phyloP scores from a whole-genome alignment of 208 protist genomes.

The Trypanosoma scelopori region DNA sequence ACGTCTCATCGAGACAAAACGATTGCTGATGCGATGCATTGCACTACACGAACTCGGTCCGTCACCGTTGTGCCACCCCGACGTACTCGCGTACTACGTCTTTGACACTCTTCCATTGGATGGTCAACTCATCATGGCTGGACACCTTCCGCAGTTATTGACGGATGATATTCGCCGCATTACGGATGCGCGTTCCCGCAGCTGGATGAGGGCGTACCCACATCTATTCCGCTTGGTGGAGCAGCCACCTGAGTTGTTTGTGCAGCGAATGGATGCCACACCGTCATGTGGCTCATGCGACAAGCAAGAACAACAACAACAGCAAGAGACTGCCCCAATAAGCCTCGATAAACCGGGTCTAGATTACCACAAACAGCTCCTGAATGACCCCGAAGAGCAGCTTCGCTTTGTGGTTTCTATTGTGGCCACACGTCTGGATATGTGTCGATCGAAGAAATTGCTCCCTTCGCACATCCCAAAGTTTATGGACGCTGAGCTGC shows the following conservation, averaged over 20 bases:
- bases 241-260: conserved; percentile 26
- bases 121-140: conserved; percentile 23
- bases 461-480: conserved; percentile 32
- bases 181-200: conserved; percentile 27
- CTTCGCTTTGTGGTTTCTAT: conserved; percentile 26
- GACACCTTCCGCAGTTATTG: conserved; percentile 22
- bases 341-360: background rate
- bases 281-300: background rate
- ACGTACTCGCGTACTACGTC: conserved; percentile 42
- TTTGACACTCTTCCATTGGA: conserved; percentile 37
- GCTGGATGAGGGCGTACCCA: conserved; percentile 30
- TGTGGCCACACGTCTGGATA: conserved; percentile 23
- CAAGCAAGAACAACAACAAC: background rate
- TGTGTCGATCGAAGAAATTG: conserved; percentile 6
- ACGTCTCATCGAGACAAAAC: conserved; percentile 10
- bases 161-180: conserved; percentile 22
- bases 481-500: conserved; percentile 17
- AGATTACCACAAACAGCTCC: conserved; percentile 8
- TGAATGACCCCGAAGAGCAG: conserved; percentile 25
- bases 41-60: conserved; percentile 30
- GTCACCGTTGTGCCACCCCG: conserved; percentile 27
- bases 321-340: background rate
- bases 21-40: conserved; percentile 25
- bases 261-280: conserved; percentile 16
- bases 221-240: conserved; percentile 36